These are phyloP conservation scores for Trebouxia sp. DNA, from an alignment of 139 green algal genomes.

Conservation along the genomic window DNA sequence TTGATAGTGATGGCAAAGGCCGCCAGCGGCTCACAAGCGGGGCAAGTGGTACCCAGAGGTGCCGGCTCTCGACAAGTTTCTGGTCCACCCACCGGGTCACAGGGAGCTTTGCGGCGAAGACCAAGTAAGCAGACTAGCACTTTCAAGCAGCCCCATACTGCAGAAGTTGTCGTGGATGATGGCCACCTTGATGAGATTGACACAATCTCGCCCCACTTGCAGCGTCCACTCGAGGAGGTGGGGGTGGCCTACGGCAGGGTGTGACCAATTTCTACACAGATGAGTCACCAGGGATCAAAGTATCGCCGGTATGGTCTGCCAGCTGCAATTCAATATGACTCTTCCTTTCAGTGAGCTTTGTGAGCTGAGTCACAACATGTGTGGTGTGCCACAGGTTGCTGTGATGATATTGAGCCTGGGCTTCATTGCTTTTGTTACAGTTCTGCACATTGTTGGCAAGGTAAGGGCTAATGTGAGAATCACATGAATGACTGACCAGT, in stretches of 20 bases:
- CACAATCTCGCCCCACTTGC: neutral
- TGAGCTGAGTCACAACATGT: neutral
- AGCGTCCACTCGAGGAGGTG: neutral
- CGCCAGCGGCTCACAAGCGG: conserved; percentile 9
- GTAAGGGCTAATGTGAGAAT: neutral
- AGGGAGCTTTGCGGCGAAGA: conserved; percentile 1
- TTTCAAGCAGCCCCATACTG: no score
- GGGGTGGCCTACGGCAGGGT: neutral
- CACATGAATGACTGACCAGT: no score
- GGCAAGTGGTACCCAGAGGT: neutral
- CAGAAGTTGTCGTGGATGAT: no score
- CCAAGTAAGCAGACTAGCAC: neutral
- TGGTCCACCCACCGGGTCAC: conserved; percentile 17
- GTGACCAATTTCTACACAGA: conserved; percentile 75
- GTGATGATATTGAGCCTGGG: conserved; percentile 74
- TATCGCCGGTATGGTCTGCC: conserved; percentile 60
- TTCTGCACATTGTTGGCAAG: conserved; percentile 79
- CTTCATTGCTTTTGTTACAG: conserved; percentile 78
- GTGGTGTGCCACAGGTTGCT: conserved; percentile 52
- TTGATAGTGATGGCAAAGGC: neutral
- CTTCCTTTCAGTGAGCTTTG: neutral
- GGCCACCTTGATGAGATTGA: neutral
- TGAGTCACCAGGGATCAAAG: conserved; percentile 73
- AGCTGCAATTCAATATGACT: neutral
- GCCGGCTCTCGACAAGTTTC: neutral